phyloP scores from a whole-genome alignment of 2,329 filamentous ascomycete genomes.

The Cercospora zeae-maydis region DNA sequence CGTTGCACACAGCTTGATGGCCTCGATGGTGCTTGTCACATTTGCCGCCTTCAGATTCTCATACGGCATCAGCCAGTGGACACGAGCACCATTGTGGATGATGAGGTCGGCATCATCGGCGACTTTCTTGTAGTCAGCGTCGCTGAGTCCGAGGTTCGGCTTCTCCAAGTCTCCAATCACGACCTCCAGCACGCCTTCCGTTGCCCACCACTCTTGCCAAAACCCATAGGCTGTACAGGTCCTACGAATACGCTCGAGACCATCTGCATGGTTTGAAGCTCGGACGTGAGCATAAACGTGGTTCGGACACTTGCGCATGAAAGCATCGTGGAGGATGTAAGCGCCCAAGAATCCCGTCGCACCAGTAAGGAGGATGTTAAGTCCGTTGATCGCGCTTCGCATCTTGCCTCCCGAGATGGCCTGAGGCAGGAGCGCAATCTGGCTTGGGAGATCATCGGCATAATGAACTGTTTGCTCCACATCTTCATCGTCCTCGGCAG shows the following conservation, averaged over 20 bases:
- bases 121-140: slow-evolving; percentile 62
- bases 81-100: slow-evolving; percentile 74
- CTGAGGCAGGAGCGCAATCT: slow-evolving; percentile 50
- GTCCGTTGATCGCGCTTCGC: slow-evolving; percentile 27
- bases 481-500: slow-evolving; percentile 49
- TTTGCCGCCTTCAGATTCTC: slow-evolving; percentile 68
- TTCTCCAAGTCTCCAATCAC: slow-evolving; percentile 72
- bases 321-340: slow-evolving; percentile 71
- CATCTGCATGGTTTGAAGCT: slow-evolving; percentile 58
- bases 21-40: slow-evolving; percentile 75
- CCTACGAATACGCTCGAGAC: slow-evolving; percentile 60
- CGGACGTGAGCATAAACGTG: slow-evolving; percentile 75
- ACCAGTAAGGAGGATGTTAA: slow-evolving; percentile 71
- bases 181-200: slow-evolving; percentile 55
- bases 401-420: slow-evolving; percentile 32
- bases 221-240: slow-evolving; percentile 74
- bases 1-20: slow-evolving; percentile 68
- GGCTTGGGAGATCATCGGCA: slow-evolving; percentile 51
- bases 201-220: slow-evolving; percentile 68
- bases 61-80: slow-evolving; percentile 80
- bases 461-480: slow-evolving; percentile 51
- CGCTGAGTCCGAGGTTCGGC: slow-evolving; percentile 68
- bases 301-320: slow-evolving; percentile 53
- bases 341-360: slow-evolving; percentile 87
- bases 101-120: slow-evolving; percentile 63